A percentile compares a stretch with the other conserved stretches of the same genome.
phyloP scores from a whole-genome alignment of 2,329 filamentous ascomycete genomes.

The Fusarium tjaetaba region DNA sequence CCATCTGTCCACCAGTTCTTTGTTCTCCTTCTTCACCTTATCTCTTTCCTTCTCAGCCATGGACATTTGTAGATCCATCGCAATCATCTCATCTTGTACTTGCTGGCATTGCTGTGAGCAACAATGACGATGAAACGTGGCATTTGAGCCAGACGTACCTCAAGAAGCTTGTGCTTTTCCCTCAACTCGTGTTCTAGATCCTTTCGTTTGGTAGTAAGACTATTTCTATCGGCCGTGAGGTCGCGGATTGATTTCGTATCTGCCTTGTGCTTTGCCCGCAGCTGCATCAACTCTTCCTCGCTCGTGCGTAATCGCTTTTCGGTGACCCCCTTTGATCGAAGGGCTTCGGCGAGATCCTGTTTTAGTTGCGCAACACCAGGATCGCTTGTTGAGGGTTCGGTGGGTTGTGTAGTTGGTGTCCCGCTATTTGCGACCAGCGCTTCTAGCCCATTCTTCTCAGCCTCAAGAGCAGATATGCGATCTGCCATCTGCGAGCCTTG shows the following conservation, averaged over 20 bases:
- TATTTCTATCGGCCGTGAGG: conserved; percentile 70
- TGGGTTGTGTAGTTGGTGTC: conserved; percentile 26
- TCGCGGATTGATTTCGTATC: conserved; percentile 70
- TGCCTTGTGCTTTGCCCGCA: conserved; percentile 68
- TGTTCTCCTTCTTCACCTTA: conserved; percentile 82
- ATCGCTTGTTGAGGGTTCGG: conserved; percentile 43
- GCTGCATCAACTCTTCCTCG: conserved; percentile 69
- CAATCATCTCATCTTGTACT: conserved; percentile 92
- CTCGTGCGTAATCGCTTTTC: conserved; percentile 70
- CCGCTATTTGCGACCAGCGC: conserved; percentile 42
- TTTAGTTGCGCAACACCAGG: conserved; percentile 62
- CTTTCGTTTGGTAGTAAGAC: conserved; percentile 72
- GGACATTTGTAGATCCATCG: conserved; percentile 86
- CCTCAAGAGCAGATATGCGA: conserved; percentile 71
- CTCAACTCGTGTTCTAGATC: conserved; percentile 88
- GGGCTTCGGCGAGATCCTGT: conserved; percentile 78
- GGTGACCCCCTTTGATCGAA: conserved; percentile 76
- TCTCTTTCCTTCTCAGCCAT: conserved; percentile 81
- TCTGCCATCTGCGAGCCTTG: conserved; percentile 73
- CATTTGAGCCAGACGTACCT: conserved; percentile 57
- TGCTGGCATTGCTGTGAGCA: conserved; percentile 58
- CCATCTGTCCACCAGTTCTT: conserved; percentile 89
- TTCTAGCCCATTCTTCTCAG: conserved; percentile 60
- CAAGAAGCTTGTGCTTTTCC: conserved; percentile 84
- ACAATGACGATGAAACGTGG: not conserved